Base-by-base conservation (phyloP, 257 asterid genomes). In the Gynochthodes officinalis region DNA sequence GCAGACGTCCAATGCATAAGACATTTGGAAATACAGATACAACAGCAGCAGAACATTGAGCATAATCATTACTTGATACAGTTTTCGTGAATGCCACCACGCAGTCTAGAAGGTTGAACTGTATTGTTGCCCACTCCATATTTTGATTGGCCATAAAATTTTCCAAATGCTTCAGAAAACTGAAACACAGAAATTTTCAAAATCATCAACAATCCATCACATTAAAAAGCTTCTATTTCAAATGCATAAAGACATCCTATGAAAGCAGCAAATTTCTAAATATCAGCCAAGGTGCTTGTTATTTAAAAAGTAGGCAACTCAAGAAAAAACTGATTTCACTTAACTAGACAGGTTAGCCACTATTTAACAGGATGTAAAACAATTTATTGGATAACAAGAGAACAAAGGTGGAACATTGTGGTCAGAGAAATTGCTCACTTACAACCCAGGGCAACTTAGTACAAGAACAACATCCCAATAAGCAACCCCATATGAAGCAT, bases 161-260 rank as follows among this genome's bases (percentile, higher is more conserved):
- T 88, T 78, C 97, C 99, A 80, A 95, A 86, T 68, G 89, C 90
- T 82, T 80, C 97, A 32, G 99, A 89, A 73, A 89, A 78, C 99
- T 95, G 94, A 33, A 48, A 49, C 55, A 6, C 35, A 35, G 49
- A 58, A 71, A 64, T 30, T 6, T 66, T 52, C 27, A 76, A 72
- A 33, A 50, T 69, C 75, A 19, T 10, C 18, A 54, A 23, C 48
- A 39, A 16, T 62, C 18, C 25, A 58, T 32, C 69, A 63, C 35
- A n/a, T 37, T 48, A 61, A 14, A 54, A 70, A 40, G 16, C 30
- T 33, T 18, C 40, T 37, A 46, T 28, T 44, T 18, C 25, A 30
- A 19, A 48, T 19, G 15, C 21, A 19, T 11, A n/a, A 16, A 27
- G 16, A 25, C 37, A 48, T 63, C 15, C 14, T 39, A 12, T 39